A percentile compares a stretch with the other conserved stretches of the same genome.
Conservation (phyloP, 768 basidiomycete genomes). For the Mycena capillaripes region DNA sequence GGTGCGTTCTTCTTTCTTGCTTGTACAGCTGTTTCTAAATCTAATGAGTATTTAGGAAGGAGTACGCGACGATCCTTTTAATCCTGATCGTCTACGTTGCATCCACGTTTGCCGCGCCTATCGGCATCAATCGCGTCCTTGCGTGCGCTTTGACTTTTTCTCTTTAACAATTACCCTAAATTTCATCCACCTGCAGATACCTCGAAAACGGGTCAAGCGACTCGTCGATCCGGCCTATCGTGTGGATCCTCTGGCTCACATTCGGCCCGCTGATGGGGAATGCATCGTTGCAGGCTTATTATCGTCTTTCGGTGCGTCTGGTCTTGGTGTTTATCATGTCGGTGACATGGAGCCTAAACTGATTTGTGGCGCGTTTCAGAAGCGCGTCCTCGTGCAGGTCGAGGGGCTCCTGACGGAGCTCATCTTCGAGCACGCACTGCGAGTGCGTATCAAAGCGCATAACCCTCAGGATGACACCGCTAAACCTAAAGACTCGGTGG, state of each 20-base stretch:
- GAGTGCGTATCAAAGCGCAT: conserved; percentile 65
- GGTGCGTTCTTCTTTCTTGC: conserved; percentile 7
- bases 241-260: conserved; percentile 60
- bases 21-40: no score
- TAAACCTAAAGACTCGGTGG: no score
- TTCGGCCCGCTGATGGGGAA: conserved; percentile 51
- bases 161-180: no score
- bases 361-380: no score
- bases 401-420: conserved; percentile 43
- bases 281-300: conserved; percentile 58
- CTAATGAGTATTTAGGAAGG: conserved; percentile 15
- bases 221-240: conserved; percentile 57
- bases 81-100: conserved; percentile 29
- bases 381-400: conserved; percentile 38
- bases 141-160: no score
- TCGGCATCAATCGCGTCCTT: conserved; percentile 36
- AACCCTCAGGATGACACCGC: conserved; percentile 21
- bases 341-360: no score
- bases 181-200: conserved; percentile 46
- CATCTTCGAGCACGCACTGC: conserved; percentile 51
- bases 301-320: conserved; percentile 38
- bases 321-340: not conserved
- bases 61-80: conserved; percentile 23
- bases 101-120: conserved; percentile 32
- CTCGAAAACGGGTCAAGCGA: conserved; percentile 56